Evolutionary conservation across 2,329 filamentous ascomycete genomes (phyloP), one percentile per base, ranked within the genome.

Genomic region (Balansia obtecta): DNA sequence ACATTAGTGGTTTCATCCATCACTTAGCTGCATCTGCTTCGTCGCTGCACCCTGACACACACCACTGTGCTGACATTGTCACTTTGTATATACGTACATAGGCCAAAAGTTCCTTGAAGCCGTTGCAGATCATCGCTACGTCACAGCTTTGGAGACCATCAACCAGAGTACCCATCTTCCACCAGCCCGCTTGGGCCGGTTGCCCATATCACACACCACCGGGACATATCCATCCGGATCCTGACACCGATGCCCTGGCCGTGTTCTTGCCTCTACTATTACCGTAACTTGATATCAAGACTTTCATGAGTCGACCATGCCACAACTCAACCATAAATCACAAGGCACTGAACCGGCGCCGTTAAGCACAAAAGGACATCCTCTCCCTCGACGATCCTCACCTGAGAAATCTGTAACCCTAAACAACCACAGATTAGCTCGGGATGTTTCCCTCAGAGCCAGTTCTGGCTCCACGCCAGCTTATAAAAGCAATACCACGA

Each of bases 361-460:
- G 15, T 53, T 56, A 46, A 55, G 62, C 51, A 41, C 58, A 37
- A 63, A 59, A 5, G 67, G 68, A 13, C 70, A 73, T 40, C 67
- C 68, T 37, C 61, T 73, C 13, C 71, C 72, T 7, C 67, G 74
- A 48, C 65, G 74, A 54, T 60, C 66, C 1, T 68, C 68, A 4
- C 69, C 72, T 12, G 66, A 67, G 41, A 68, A 70, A 32, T 77
- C 75, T 4, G 63, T 75, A 2, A 76, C 75, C 0, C 57, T 77
- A 0, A 66, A 62, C 11, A 63, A 76, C 50, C 73, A 77, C 53
- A 68, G 68, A 42, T 54, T 73, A 15, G 67, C 69, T 9, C 68
- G 67, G 37, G 70, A 76, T 63, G 69, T 60, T n/a, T 66, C 64
- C 0, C 53, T 58, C 15, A 61, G 58, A 48, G 62, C 58, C 0